Base-by-base conservation (phyloP, 2,329 filamentous ascomycete species). In the Colletotrichum chrysophilum region DNA sequence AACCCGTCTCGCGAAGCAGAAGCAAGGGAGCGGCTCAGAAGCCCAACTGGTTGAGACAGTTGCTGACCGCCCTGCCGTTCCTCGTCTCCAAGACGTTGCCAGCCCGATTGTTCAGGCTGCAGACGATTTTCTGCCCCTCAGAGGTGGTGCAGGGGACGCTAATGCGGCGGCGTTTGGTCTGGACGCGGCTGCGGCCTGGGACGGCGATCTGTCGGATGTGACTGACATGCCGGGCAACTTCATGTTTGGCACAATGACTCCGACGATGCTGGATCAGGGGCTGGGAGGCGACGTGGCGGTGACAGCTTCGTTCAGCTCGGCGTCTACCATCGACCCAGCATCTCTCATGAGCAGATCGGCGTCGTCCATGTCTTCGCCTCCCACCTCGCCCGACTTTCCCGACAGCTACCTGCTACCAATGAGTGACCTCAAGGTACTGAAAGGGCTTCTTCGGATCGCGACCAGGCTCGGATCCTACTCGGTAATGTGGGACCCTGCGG, bases 381-480 rank as follows among this genome's bases (percentile, higher is more conserved):
- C 48, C 13, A 68, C 76, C 13, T 72, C 43, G 12, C n/a, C 79
- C 18, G 32, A 43, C 48, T 85, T 85, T 70, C 83, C 86, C 2
- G 89, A 91, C 79, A 89, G 87, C 62, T 88, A 87, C 77, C 82
- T 85, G 64, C 82, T 91, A 7, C 86, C 88, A 1, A 80, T 90
- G 13, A 83, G 86, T n/a, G 86, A 88, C 55, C 81, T 91, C 24
- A 87, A 84, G 6, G 81, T 91, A 5, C 81, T 91, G 48, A 86
- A 85, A 30, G 89, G 86, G 1, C 81, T 88, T 34, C 77, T 88
- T 67, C 86, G 86, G 61, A 87, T 92, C 56, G 88, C 89, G 2
- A 79, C 80, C 8, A 86, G 89, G 2, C 81, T 91, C 18, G 86
- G 87, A 52, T 84, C 85, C 69, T 81, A 80, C 3, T 80, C 83